Base-by-base conservation (phyloP, 495 filamentous ascomycete species). In the Penicillium canariense region DNA sequence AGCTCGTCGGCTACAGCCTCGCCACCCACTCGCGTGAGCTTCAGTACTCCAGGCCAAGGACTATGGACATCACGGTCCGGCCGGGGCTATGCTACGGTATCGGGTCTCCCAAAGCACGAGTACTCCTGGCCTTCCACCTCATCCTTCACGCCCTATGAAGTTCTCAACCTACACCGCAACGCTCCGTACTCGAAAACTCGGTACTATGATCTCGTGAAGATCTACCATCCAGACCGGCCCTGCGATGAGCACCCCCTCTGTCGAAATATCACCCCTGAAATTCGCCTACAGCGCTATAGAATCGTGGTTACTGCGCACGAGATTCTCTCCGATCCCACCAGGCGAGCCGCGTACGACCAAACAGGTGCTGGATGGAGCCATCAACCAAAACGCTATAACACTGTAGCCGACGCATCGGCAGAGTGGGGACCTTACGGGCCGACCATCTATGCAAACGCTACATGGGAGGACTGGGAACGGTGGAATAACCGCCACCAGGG, bases 391-490 rank as follows among this genome's bases (percentile, higher is more conserved):
- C 40, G 46, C 14, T 55, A 59, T 28, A 54, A 46, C 39, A 55
- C 54, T 3, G 43, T 48, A 25, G 50, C 49, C 15, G 62, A 63
- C 22, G 36, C 44, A 14, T 47, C 48, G 15, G 50, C 34, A 22
- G 59, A 51, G 4, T 56, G 55, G 66, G 75, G 52, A 42, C 66
- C 53, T 40, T 72, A 51, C 61, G 76, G 66, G 46, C 73, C 67
- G 32, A 56, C 57, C 3, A 84, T 93, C 20, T 84, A 82, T 63
- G 75, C 77, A 54, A 97, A 97, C 64, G 95, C 90, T 11, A 98
- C 93, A 0, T 98, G 94, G 94, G 94, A 98, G 65, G 95, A 98
- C 66, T 98, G 95, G 94, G 92, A 98, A 72, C 79, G 78, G 35
- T 98, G 89, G 87, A 82, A 90, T 60, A 74, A 82, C 20, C 75